Percentiles rank a stretch among this genome's conserved stretches.
These are phyloP conservation scores for Ceratocystiopsis brevicomis DNA, from an alignment of 2,329 filamentous ascomycete genomes.

Conservation along the genomic window DNA sequence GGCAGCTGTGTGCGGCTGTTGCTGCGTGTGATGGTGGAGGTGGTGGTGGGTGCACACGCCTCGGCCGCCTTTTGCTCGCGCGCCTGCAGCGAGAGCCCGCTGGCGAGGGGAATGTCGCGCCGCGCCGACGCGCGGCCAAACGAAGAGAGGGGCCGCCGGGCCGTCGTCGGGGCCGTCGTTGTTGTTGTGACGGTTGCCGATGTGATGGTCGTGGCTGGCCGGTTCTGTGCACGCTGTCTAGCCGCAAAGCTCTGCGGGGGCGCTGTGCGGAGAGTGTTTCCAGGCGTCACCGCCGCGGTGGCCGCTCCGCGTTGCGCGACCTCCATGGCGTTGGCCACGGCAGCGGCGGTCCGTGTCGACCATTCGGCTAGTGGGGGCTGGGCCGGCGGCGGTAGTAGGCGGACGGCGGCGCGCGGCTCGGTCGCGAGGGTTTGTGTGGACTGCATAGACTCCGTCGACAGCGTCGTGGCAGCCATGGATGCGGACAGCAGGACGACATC, in stretches of 20 bases:
- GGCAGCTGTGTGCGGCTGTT: constrained; percentile 7
- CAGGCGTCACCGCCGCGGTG: constrained; percentile 12
- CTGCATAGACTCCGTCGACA: neutral
- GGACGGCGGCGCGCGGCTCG: too few relatives aligned
- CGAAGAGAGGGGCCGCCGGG: neutral
- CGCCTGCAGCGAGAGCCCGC: constrained; percentile 8
- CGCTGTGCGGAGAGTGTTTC: constrained; percentile 24
- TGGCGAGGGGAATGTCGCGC: constrained; percentile 7
- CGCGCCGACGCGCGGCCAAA: constrained; percentile 3
- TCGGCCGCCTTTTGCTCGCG: constrained; percentile 7
- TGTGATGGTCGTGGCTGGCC: constrained; percentile 14
- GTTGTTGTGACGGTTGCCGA: neutral
- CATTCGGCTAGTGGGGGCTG: constrained; percentile 10
- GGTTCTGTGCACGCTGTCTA: constrained; percentile 40
- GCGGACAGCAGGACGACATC: neutral
- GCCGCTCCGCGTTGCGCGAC: constrained; percentile 5
- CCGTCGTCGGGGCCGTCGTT: too few relatives aligned
- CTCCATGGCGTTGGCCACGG: constrained; percentile 6
- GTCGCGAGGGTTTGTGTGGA: too few relatives aligned
- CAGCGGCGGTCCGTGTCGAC: constrained; percentile 3
- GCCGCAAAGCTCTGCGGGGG: constrained; percentile 48
- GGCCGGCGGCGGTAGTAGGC: neutral
- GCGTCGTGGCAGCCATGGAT: neutral
- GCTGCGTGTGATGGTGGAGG: neutral
- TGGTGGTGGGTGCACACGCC: too few relatives aligned